phyloP scores from a whole-genome alignment of 2,329 filamentous ascomycete genomes.

The Ascochyta lentis region DNA sequence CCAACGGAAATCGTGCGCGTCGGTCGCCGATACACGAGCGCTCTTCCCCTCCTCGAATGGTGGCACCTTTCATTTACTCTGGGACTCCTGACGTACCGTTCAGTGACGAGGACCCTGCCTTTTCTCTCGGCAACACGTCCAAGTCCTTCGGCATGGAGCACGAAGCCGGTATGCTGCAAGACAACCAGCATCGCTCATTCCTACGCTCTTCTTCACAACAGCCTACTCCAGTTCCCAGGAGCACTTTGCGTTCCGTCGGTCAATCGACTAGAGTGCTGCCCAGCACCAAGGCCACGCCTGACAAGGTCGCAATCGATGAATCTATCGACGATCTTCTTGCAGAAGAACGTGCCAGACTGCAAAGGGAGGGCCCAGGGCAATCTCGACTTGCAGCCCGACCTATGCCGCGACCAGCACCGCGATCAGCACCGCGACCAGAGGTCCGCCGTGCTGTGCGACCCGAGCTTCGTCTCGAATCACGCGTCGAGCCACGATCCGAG shows the following conservation, averaged over 20 bases:
- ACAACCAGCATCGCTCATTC: neutral
- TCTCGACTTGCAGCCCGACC: neutral
- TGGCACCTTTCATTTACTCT: conserved; percentile 25
- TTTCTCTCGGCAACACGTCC: conserved; percentile 35
- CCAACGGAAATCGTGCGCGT: conserved; percentile 8
- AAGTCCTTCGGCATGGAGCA: conserved; percentile 45
- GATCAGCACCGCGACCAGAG: neutral
- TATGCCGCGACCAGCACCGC: neutral
- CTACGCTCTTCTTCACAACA: conserved; percentile 13
- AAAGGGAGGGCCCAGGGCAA: conserved; percentile 20
- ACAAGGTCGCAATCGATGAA: conserved; percentile 13
- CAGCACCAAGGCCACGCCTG: conserved; percentile 1
- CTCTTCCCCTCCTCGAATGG: conserved; percentile 3
- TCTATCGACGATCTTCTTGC: conserved; percentile 23
- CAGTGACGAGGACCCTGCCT: conserved; percentile 30
- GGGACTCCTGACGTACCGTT: conserved; percentile 28
- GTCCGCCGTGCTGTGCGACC: neutral
- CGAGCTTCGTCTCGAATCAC: neutral
- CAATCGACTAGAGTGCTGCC: neutral
- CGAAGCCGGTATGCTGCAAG: conserved; percentile 41
- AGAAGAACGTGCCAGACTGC: conserved; percentile 27
- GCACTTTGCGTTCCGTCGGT: neutral
- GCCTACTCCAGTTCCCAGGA: conserved; percentile 3
- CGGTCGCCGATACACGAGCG: conserved; percentile 19
- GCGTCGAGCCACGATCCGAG: neutral